phyloP scores from a whole-genome alignment of 164 flowering plant genomes.

The Vitis amurensis region DNA sequence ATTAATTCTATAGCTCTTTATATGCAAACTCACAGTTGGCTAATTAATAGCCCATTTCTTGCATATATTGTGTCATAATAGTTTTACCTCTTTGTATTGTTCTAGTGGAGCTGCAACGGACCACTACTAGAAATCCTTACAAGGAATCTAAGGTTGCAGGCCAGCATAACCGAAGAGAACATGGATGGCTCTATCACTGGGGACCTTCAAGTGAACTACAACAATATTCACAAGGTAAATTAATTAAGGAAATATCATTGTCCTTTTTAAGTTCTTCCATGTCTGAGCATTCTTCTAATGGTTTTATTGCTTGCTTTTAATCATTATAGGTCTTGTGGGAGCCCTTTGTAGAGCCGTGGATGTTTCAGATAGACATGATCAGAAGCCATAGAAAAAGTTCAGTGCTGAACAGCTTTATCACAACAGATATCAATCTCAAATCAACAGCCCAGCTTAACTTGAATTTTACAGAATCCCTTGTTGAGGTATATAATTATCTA shows the following conservation, averaged over 20 bases:
- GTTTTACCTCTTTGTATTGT: constrained; percentile 5
- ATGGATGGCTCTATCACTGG: constrained; percentile 42
- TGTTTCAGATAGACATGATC: constrained; percentile 49
- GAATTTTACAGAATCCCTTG: constrained; percentile 72
- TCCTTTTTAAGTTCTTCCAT: neutral
- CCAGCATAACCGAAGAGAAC: constrained; percentile 22
- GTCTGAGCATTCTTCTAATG: constrained; percentile 12
- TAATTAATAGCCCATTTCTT: neutral
- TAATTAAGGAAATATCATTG: neutral
- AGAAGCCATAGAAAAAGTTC: constrained; percentile 42
- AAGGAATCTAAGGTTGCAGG: constrained; percentile 38
- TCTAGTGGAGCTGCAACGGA: constrained; percentile 76
- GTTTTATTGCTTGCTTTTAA: neutral
- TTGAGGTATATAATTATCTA: constrained; percentile 59
- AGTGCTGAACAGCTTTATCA: constrained; percentile 37
- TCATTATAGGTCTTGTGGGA: constrained; percentile 82
- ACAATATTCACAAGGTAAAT: constrained; percentile 79
- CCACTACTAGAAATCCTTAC: constrained; percentile 66
- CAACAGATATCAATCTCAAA: constrained; percentile 54
- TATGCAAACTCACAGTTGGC: constrained; percentile 4
- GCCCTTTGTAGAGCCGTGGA: constrained; percentile 94
- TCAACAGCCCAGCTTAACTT: constrained; percentile 68
- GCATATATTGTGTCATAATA: neutral
- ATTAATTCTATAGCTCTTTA: neutral
- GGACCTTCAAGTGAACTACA: constrained; percentile 74